Conservation (phyloP, 371 early-diverging fungal species). For the Coemansia linderi region DNA sequence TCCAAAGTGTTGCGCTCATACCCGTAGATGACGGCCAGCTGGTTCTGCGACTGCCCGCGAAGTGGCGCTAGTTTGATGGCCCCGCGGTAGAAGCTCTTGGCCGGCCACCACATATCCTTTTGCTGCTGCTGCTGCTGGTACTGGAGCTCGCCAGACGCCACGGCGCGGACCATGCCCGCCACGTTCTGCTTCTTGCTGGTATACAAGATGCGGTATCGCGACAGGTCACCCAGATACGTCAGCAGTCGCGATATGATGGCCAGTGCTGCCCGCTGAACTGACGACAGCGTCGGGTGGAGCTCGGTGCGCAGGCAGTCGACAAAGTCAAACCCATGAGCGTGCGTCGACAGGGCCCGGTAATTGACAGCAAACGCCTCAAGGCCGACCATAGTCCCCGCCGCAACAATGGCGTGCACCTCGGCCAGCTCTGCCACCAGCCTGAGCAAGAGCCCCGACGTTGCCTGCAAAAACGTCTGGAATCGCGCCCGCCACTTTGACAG, state of each 20-base stretch:
- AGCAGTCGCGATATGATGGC: constrained; percentile 30
- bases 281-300: constrained; percentile 28
- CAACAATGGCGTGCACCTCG: constrained; percentile 27
- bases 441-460: constrained; percentile 28
- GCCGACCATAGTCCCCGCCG: neutral
- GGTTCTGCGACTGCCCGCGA: constrained; percentile 48
- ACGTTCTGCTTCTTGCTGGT: constrained; percentile 16
- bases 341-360: constrained; percentile 32
- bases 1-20: constrained; percentile 39
- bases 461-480: constrained; percentile 40
- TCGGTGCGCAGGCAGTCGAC: constrained; percentile 26
- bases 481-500: constrained; percentile 39
- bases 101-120: constrained; percentile 31
- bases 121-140: neutral
- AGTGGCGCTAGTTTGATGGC: constrained; percentile 44
- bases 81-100: constrained; percentile 40
- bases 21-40: constrained; percentile 44
- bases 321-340: constrained; percentile 30
- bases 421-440: constrained; percentile 39
- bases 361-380: constrained; percentile 13
- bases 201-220: constrained; percentile 39
- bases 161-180: neutral
- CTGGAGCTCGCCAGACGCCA: constrained; percentile 7
- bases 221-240: constrained; percentile 44
- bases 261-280: constrained; percentile 30